These are phyloP conservation scores for Mucor velutinosus DNA, from an alignment of 371 early-diverging fungal genomes.

Conservation along the genomic window DNA sequence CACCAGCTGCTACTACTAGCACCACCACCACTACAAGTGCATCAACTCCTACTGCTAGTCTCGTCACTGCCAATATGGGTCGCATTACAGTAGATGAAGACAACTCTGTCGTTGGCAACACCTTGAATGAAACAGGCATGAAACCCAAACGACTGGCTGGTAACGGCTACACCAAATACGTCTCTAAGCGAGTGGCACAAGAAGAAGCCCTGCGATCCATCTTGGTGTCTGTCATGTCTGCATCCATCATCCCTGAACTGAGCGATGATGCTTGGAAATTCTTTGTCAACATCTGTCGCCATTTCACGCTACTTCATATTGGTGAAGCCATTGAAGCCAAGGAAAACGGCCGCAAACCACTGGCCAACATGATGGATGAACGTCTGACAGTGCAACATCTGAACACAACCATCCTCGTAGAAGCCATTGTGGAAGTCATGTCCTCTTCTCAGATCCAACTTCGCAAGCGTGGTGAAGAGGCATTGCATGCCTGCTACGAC, in stretches of 20 bases:
- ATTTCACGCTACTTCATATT: constrained; percentile 77
- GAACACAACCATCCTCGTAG: constrained; percentile 71
- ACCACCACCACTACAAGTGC: neutral
- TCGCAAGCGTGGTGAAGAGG: constrained; percentile 71
- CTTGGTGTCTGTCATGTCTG: constrained; percentile 68
- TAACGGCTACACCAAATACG: constrained; percentile 48
- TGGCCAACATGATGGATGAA: constrained; percentile 54
- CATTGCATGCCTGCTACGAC: constrained; percentile 66
- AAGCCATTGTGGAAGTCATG: constrained; percentile 80
- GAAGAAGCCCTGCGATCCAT: constrained; percentile 69
- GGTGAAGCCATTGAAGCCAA: constrained; percentile 68
- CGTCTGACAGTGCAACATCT: constrained; percentile 44
- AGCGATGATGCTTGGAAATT: constrained; percentile 69
- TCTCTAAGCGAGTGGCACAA: constrained; percentile 62
- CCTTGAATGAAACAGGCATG: constrained; percentile 35
- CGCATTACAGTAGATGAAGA: constrained; percentile 26
- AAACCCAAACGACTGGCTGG: constrained; percentile 45
- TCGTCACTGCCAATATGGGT: constrained; percentile 8
- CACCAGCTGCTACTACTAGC: neutral
- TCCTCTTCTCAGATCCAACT: constrained; percentile 68
- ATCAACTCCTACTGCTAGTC: neutral
- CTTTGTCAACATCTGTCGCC: constrained; percentile 68
- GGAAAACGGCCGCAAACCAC: constrained; percentile 49
- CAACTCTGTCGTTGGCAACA: constrained; percentile 41
- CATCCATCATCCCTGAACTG: constrained; percentile 65